Evolutionary conservation across 2,329 filamentous ascomycete species (phyloP), one percentile per base, ranked within the genome.

Genomic region (Eurotiales sp.): DNA sequence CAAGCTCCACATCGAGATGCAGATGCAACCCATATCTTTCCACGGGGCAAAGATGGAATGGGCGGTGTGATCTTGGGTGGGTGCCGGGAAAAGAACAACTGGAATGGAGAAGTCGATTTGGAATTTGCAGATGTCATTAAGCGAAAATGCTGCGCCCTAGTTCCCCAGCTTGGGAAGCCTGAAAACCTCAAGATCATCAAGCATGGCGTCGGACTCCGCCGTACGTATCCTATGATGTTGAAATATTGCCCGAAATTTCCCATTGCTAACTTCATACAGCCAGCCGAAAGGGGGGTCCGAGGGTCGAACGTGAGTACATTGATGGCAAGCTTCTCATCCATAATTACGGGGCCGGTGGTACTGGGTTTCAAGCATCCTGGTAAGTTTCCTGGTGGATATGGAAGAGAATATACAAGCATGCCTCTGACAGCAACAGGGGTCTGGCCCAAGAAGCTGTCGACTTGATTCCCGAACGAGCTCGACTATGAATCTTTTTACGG

Each of bases 21-120:
- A 51, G 49, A 51, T 46, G 49, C 49, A 41, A 51, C 49, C 25
- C 49, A 51, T 45, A 34, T 51, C 32, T 51, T 51, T 51, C 49
- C 49, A 41, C 49, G 49, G 17, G 49, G 49, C 17, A 51, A 46
- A 41, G 41, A 51, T 51, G 49, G 49, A 46, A 46, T 46, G 41
- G 49, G 49, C 17, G 49, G 49, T 40, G 49, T 51, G 30, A 51
- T 51, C 41, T 40, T 51, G 42, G 49, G 49, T 32, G 49, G 49
- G 23, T 51, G 49, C 41, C 49, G 49, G 21, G 41, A 51, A 46
- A 51, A 51, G 42, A 3, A 51, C 34, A 51, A 46, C 40, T 51
- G 49, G 49, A 25, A 51, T 46, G 49, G 49, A 51, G 41, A 40
- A 51, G 49, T 51, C 49, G 49, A 51, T 46, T 34, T 51, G 34